Base-by-base conservation (phyloP, 2,329 filamentous ascomycete genomes). In the Fusarium buxicola region DNA sequence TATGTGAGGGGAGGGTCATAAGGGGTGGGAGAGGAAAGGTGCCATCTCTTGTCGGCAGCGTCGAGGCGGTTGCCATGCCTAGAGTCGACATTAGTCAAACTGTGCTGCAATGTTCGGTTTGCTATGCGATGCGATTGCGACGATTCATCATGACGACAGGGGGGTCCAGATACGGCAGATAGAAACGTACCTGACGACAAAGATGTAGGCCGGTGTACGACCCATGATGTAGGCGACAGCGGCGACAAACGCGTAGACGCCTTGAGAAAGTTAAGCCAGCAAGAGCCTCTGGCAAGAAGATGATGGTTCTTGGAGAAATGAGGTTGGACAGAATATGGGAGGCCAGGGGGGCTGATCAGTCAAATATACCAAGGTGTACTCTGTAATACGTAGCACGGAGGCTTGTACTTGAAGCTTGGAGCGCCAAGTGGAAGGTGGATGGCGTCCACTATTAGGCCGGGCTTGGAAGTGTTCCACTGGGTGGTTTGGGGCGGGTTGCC, bases 1-100 rank as follows among this genome's bases (percentile, higher is more conserved):
- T 97, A 98, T 3, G 94, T 97, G 55, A 99, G 83, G 45, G 95
- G 95, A 66, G 95, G 92, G 67, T 99, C 94, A 81, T 98, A 99
- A 2, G 95, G 95, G 7, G 92, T 94, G 2, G 94, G 91, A 7
- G 95, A 97, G 27, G 91, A 91, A 51, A 97, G 84, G 76, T 97
- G 92, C 95, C 95, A 99, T 76, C 92, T 88, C 75, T 94, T 93
- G 82, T 99, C 94, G 61, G 94, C 93, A 53, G 92, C 92, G 76
- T 99, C 95, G 55, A 99, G 89, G 68, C 95, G 90, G 70, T 94
- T 92, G 72, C 95, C 95, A 77, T 99, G 95, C 78, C 95, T 89
- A 57, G 15, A 48, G 21, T 31, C 10, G 16, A 55, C 12, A 46
- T 72, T 38, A 69, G 69, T 52, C 2, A 12, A 32, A n/a, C 6